phyloP scores from a whole-genome alignment of 2,329 filamentous ascomycete species.

The Colletotrichum eleusines region DNA sequence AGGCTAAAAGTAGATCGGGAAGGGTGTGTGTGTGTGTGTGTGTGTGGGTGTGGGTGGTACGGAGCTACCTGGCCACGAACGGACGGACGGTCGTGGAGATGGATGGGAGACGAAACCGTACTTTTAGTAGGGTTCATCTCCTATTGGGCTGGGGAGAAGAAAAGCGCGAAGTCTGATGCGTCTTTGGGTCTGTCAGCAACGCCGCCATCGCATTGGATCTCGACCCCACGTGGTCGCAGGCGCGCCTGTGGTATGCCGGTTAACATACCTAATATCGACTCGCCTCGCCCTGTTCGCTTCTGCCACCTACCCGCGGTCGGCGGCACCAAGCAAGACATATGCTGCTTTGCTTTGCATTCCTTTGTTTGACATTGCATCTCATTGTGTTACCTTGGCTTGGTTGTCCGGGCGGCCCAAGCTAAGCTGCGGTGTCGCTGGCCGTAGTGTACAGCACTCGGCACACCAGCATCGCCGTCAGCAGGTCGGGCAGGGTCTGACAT shows the following conservation, averaged over 20 bases:
- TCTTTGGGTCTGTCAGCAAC: neutral
- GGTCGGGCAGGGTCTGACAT: conserved; percentile 34
- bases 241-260: conserved; percentile 12
- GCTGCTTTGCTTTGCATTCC: neutral
- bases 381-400: conserved; percentile 12
- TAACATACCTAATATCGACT: neutral
- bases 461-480: neutral
- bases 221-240: conserved; percentile 35
- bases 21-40: conserved; percentile 7
- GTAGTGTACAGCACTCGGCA: neutral
- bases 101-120: conserved; percentile 1
- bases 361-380: conserved; percentile 7
- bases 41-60: conserved; percentile 1
- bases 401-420: conserved; percentile 4
- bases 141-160: neutral
- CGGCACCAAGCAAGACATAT: neutral
- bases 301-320: neutral
- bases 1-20: conserved; percentile 37
- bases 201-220: conserved; percentile 13
- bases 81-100: conserved; percentile 18
- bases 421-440: neutral
- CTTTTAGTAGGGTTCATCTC: neutral
- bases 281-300: neutral
- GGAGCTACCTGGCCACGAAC: conserved; percentile 7
- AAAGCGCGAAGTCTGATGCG: neutral